These are phyloP conservation scores for Tanacetum coccineum DNA, from an alignment of 129 eudicot genomes.

Conservation along the genomic window DNA sequence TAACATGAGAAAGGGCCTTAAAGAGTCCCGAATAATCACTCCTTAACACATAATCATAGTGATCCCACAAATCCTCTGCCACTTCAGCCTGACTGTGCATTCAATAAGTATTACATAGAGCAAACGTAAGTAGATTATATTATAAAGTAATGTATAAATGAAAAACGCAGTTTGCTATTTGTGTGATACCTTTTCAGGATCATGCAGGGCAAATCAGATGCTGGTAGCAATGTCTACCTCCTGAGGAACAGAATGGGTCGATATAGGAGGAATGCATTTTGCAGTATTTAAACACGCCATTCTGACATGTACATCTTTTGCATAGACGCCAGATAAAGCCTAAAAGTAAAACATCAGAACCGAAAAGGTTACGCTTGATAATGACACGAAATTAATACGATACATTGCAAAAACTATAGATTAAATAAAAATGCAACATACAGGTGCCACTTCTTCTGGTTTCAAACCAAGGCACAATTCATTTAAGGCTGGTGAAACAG, in stretches of 20 bases:
- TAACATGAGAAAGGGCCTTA: constrained; percentile 83
- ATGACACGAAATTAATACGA: background rate
- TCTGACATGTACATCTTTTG: constrained; percentile 95
- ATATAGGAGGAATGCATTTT: too few relatives aligned
- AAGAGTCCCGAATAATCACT: constrained; percentile 83
- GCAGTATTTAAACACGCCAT: too few relatives aligned
- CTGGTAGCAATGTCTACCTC: too few relatives aligned
- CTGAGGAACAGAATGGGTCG: too few relatives aligned
- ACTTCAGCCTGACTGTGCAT: too few relatives aligned
- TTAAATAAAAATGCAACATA: constrained; percentile 30
- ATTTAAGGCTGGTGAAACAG: constrained; percentile 87
- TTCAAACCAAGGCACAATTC: constrained; percentile 93
- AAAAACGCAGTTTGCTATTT: background rate
- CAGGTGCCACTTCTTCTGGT: constrained; percentile 82
- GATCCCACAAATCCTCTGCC: too few relatives aligned
- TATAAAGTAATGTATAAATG: background rate
- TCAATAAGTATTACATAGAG: constrained; percentile 12
- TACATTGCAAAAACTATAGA: constrained; percentile 3
- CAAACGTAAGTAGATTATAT: constrained; percentile 2
- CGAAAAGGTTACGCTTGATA: constrained; percentile 1
- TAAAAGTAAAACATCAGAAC: constrained; percentile 20
- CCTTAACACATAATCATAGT: constrained; percentile 78
- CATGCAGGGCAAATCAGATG: too few relatives aligned
- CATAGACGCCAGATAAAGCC: constrained; percentile 95
- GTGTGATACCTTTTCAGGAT: constrained; percentile 72